Evolutionary conservation across 805 yeast genomes (phyloP), one percentile per base, ranked within the genome.

Genomic region (Priceomyces castillae): DNA sequence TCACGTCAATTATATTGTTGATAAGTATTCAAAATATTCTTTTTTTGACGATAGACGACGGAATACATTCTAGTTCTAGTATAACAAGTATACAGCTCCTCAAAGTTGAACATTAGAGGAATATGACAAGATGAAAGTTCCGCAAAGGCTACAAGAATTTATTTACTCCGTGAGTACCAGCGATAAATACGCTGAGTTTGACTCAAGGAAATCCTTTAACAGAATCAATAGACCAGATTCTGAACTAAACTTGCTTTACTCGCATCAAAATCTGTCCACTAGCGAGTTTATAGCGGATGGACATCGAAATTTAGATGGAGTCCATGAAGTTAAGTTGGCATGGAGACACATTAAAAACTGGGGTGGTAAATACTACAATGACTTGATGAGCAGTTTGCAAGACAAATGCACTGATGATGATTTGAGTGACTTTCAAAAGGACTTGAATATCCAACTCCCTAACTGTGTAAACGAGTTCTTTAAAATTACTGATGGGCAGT

Each of bases 261-360:
- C 61, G 20, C 64, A 64, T 40, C 64, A 58, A 37, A 54, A 58
- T 41, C 53, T 48, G 25, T 58, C 58, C 14, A 46, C 64, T n/a
- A 44, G 56, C 4, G 55, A 48, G 2, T 50, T 63, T 30, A 46
- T 43, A 14, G 46, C 43, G n/a, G 40, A 37, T 10, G 74, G 59
- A 43, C 76, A 50, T 53, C 67, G 51, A 30, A 42, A 19, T 55
- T 65, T 60, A 14, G 85, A 80, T 35, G 95, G 95, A 38, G 83
- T 86, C 19, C 81, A 92, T 42, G 88, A 90, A 49, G 71, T 78
- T 1, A 72, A 84, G 30, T 77, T 82, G 17, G 86, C 97, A 10
- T 92, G 98, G 98, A 77, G 86, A 49, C 90, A 90, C 56, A 81
- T 92, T 45, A 92, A 87, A 52, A 71, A 80, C 15, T 92, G 97